Conservation (phyloP, 1,284 basidiomycete genomes). For the Tremellales sp. region DNA sequence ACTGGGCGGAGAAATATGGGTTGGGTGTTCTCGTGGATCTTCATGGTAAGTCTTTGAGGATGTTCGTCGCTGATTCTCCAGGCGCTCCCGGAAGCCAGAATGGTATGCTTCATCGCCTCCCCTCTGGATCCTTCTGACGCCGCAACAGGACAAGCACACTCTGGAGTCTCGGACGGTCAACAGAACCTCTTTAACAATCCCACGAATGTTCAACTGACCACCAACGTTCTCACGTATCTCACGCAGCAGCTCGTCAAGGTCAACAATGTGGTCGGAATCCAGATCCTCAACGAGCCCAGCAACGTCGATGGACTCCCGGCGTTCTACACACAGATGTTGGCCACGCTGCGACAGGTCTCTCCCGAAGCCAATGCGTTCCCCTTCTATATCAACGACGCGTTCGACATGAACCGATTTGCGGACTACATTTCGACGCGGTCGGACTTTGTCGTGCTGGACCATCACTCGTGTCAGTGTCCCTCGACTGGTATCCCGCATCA, state of each 20-base stretch:
- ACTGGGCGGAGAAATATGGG: conserved; percentile 60
- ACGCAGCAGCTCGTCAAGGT: conserved; percentile 58
- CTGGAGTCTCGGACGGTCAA: conserved; percentile 64
- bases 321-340: conserved; percentile 54
- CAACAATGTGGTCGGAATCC: conserved; percentile 70
- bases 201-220: conserved; percentile 58
- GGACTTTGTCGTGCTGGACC: conserved; percentile 72
- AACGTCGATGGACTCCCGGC: conserved; percentile 24
- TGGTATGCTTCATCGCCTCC: conserved; percentile 5
- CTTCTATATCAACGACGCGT: conserved; percentile 71
- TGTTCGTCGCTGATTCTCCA: not conserved
- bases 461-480: conserved; percentile 58
- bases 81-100: conserved; percentile 27
- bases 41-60: conserved; percentile 55
- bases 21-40: conserved; percentile 73
- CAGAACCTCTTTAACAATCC: conserved; percentile 57
- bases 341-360: conserved; percentile 55
- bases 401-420: conserved; percentile 60
- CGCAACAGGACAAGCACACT: conserved; percentile 60
- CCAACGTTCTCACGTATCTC: conserved; percentile 59
- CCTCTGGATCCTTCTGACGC: too few relatives aligned
- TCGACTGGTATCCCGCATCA: conserved; percentile 1
- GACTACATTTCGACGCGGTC: conserved; percentile 56
- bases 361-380: conserved; percentile 56
- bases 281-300: conserved; percentile 70